Evolutionary conservation across 805 yeast species (phyloP).

Genomic region (Metschnikowia amazonensis): DNA sequence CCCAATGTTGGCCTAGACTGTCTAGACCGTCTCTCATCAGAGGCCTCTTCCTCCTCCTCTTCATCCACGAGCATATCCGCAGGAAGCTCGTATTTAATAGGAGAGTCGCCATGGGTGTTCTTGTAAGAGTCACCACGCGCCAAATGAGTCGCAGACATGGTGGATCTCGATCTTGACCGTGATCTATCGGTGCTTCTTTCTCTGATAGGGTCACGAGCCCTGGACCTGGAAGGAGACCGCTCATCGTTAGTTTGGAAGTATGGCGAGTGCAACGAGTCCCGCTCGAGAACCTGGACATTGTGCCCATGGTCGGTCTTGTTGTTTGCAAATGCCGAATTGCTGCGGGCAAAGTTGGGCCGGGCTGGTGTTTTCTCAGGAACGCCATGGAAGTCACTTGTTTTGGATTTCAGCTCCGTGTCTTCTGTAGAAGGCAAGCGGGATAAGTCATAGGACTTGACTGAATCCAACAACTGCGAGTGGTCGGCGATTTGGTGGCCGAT

Average conservation of each 20-base stretch:
- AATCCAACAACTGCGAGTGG: constrained; percentile 34
- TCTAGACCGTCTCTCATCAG: constrained; percentile 40
- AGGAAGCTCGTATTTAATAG: constrained; percentile 41
- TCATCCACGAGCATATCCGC: constrained; percentile 29
- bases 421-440: constrained; percentile 19
- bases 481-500: constrained; percentile 36
- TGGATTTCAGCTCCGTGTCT: constrained; percentile 17
- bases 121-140: constrained; percentile 79
- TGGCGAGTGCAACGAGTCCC: constrained; percentile 20
- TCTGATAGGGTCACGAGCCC: constrained; percentile 20
- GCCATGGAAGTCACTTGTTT: constrained; percentile 12
- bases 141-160: constrained; percentile 48
- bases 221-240: constrained; percentile 27
- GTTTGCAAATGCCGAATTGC: constrained; percentile 13
- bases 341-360: constrained; percentile 10
- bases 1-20: constrained; percentile 42
- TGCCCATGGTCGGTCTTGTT: constrained; percentile 9
- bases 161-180: constrained; percentile 23
- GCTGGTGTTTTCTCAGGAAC: constrained; percentile 7
- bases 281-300: constrained; percentile 12
- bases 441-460: constrained; percentile 36
- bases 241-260: constrained; percentile 16
- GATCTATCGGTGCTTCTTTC: constrained; percentile 17
- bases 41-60: constrained; percentile 26
- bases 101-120: constrained; percentile 47